phyloP scores from a whole-genome alignment of 2,329 filamentous ascomycete species.

The Nothophaeocryptopus gaeumannii region DNA sequence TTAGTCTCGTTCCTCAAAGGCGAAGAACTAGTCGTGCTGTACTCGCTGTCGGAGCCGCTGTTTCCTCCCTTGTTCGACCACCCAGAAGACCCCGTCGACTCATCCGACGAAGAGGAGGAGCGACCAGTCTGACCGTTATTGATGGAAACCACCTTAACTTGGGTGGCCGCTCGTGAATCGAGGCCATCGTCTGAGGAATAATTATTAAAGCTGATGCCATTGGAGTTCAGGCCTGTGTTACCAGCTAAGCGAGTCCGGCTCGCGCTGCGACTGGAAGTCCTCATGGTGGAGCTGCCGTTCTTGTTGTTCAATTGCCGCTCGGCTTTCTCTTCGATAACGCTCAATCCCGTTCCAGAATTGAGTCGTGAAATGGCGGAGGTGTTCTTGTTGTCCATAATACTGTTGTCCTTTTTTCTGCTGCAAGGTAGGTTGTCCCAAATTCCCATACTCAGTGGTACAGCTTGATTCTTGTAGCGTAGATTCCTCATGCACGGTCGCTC shows the following conservation, averaged over 20 bases:
- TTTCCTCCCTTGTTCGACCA: slow-evolving; percentile 19
- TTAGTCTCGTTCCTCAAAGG: slow-evolving; percentile 9
- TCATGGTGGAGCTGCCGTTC: slow-evolving; percentile 13
- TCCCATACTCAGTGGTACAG: slow-evolving; percentile 21
- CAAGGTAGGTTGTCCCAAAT: slow-evolving; percentile 12
- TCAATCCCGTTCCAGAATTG: slow-evolving; percentile 13
- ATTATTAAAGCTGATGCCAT: slow-evolving; percentile 20
- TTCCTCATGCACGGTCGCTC: slow-evolving; percentile 10
- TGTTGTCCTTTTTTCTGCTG: slow-evolving; percentile 4
- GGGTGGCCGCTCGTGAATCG: slow-evolving; percentile 12
- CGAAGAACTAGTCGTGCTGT: slow-evolving; percentile 16
- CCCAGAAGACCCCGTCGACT: slow-evolving; percentile 14
- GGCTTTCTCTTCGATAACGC: slow-evolving; percentile 18
- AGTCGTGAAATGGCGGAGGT: slow-evolving; percentile 10
- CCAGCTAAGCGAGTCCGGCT: slow-evolving; percentile 18
- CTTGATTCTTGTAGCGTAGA: slow-evolving; percentile 19
- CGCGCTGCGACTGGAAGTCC: slow-evolving; percentile 13
- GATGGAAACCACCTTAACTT: slow-evolving; percentile 19
- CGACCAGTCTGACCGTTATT: slow-evolving; percentile 12
- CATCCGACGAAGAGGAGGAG: slow-evolving; percentile 15
- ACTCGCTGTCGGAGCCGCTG: slow-evolving; percentile 17
- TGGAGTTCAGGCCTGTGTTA: slow-evolving; percentile 21
- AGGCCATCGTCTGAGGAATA: slow-evolving; percentile 18
- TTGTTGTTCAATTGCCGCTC: slow-evolving; percentile 13
- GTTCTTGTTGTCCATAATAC: slow-evolving; percentile 11